Evolutionary conservation across 257 asterid genomes (phyloP).

Genomic region (Lycium ferocissimum): DNA sequence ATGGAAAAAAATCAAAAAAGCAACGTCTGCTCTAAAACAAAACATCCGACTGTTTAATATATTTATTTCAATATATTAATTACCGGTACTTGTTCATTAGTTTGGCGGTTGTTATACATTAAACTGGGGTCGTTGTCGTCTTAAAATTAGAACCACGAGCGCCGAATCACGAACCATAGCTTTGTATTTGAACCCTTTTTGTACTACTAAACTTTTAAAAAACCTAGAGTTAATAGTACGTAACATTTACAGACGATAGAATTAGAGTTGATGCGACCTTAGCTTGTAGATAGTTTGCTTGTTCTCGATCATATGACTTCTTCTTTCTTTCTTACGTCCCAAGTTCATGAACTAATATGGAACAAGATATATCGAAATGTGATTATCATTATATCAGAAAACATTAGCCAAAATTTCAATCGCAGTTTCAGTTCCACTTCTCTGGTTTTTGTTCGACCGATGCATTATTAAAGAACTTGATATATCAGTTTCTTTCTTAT

Average conservation of each 20-base stretch:
- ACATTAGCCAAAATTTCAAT: not conserved
- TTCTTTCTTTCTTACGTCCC: not conserved
- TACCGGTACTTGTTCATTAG: too few relatives aligned
- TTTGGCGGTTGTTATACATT: too few relatives aligned
- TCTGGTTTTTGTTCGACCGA: not conserved
- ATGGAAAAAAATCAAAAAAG: too few relatives aligned
- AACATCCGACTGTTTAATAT: too few relatives aligned
- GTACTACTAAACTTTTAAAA: not conserved
- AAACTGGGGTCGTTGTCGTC: too few relatives aligned
- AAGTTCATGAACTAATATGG: not conserved
- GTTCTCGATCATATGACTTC: not conserved
- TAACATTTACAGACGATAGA: not conserved
- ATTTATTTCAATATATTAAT: too few relatives aligned
- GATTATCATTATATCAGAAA: not conserved
- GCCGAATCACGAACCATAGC: too few relatives aligned
- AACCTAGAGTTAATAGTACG: not conserved
- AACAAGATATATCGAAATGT: not conserved
- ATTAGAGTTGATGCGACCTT: not conserved
- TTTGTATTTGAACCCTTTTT: not conserved
- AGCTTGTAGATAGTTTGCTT: not conserved
- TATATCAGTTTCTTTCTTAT: not conserved
- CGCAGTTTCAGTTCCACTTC: not conserved
- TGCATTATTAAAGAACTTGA: not conserved
- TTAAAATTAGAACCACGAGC: too few relatives aligned
- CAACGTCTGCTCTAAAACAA: too few relatives aligned